Percentiles rank a stretch among this genome's conserved stretches.
phyloP scores from a whole-genome alignment of 306 rosid genomes.

The Arachis hypogaea region DNA sequence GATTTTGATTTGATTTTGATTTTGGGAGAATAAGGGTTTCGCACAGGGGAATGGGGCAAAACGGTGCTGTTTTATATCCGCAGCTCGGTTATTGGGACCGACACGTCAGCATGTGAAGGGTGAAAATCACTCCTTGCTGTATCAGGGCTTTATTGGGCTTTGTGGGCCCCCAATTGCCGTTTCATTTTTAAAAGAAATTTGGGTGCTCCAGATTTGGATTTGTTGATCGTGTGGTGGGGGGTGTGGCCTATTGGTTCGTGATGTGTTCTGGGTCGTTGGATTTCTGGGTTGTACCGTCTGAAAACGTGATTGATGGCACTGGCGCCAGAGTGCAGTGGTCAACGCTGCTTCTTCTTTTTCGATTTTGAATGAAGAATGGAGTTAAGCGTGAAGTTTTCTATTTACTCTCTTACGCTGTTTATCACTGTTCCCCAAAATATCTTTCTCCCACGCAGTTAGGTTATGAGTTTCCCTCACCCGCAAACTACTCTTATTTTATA shows the following conservation, averaged over 20 bases:
- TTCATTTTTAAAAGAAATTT: neutral
- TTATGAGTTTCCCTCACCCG: neutral
- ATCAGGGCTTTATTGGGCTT: neutral
- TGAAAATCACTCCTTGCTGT: neutral
- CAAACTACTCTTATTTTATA: too few species aligned
- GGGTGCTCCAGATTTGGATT: slow-evolving; percentile 5
- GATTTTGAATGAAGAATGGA: neutral
- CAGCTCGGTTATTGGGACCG: neutral
- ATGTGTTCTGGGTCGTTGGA: slow-evolving; percentile 9
- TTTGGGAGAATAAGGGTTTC: neutral
- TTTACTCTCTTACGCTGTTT: neutral
- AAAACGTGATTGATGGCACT: neutral
- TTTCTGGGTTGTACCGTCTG: neutral
- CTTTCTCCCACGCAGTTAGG: neutral
- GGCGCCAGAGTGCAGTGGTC: slow-evolving; percentile 24
- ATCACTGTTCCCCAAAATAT: slow-evolving; percentile 31
- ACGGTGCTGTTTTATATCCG: slow-evolving; percentile 13
- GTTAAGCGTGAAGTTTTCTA: neutral
- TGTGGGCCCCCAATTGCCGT: slow-evolving; percentile 2
- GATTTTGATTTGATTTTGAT: neutral
- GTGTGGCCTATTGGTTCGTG: too few species aligned
- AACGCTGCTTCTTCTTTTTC: slow-evolving; percentile 24
- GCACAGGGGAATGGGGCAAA: neutral
- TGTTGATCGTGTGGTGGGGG: slow-evolving; percentile 37
- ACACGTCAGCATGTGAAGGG: slow-evolving; percentile 18